A percentile compares a stretch with the other conserved stretches of the same genome.
Conservation (phyloP, 768 basidiomycete species). For the Hericium rajendrae region DNA sequence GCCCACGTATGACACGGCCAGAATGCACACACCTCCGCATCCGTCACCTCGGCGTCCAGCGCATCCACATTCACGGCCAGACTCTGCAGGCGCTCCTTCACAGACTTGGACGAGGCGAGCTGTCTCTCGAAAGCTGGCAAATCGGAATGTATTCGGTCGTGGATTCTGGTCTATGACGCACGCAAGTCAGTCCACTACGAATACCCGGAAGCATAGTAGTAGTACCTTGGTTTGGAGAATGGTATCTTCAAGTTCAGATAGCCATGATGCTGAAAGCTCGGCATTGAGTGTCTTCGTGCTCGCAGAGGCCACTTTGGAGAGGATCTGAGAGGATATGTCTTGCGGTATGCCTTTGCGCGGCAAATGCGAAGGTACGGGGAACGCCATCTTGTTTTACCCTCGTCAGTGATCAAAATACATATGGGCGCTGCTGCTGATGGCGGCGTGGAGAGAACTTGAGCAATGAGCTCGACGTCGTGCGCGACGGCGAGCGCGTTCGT, state of each 20-base stretch:
- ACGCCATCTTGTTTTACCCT: conserved; percentile 45
- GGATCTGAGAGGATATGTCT: conserved; percentile 63
- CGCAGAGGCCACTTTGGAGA: conserved; percentile 60
- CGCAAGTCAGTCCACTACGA: not conserved
- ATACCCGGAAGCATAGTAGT: not conserved
- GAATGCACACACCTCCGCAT: conserved; percentile 43
- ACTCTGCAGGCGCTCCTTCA: conserved; percentile 47
- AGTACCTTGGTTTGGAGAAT: conserved; percentile 66
- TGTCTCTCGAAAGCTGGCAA: conserved; percentile 57
- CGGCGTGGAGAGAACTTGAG: too few species aligned
- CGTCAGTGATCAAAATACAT: too few species aligned
- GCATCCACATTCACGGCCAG: conserved; percentile 44
- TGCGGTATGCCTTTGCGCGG: conserved; percentile 51
- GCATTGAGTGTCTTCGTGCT: conserved; percentile 50
- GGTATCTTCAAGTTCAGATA: conserved; percentile 60
- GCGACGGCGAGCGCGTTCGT: not conserved
- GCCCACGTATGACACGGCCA: conserved; percentile 5
- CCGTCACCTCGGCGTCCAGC: conserved; percentile 40
- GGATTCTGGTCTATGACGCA: conserved; percentile 46
- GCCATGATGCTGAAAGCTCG: conserved; percentile 56
- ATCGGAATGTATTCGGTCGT: conserved; percentile 61
- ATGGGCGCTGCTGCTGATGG: too few species aligned
- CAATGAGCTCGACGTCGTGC: not conserved
- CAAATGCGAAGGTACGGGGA: conserved; percentile 61
- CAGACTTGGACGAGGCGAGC: conserved; percentile 47